phyloP scores from a whole-genome alignment of 805 yeast genomes.

The Candida coquimbonensis region DNA sequence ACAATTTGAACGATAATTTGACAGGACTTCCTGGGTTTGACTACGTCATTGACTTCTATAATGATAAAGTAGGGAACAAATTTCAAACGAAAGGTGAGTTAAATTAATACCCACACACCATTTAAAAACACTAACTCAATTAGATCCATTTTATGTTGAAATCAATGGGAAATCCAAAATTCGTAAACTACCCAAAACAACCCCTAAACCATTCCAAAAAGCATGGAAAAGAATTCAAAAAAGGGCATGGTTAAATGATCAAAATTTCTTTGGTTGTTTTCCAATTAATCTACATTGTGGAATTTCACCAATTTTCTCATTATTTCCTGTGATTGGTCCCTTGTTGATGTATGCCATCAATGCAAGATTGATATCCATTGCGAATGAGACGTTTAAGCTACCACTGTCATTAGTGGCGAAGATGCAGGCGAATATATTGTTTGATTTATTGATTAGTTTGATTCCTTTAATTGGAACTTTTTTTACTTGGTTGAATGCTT shows the following conservation, averaged over 20 bases:
- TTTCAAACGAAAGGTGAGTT: conserved; percentile 42
- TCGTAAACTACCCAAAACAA: conserved; percentile 52
- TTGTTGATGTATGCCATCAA: conserved; percentile 73
- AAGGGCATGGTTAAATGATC: conserved; percentile 84
- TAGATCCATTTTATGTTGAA: conserved; percentile 57
- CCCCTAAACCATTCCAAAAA: conserved; percentile 52
- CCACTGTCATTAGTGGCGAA: conserved; percentile 57
- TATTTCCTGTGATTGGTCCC: conserved; percentile 85
- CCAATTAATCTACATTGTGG: conserved; percentile 75
- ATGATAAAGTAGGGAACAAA: conserved; percentile 60
- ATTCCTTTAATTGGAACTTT: conserved; percentile 78
- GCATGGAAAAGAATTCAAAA: conserved; percentile 68
- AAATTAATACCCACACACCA: neutral
- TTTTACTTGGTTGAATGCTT: conserved; percentile 73
- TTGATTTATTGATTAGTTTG: conserved; percentile 69
- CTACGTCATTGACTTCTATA: conserved; percentile 48
- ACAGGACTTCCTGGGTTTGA: conserved; percentile 55
- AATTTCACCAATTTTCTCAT: conserved; percentile 61
- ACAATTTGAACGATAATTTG: conserved; percentile 25
- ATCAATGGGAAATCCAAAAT: conserved; percentile 47
- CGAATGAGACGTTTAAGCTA: conserved; percentile 47
- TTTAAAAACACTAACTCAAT: too few relatives aligned
- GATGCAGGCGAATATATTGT: conserved; percentile 66
- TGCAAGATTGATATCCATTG: conserved; percentile 54
- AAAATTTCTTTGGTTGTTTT: conserved; percentile 73